These are phyloP conservation scores for Metarhizium guizhouense DNA, from an alignment of 2,329 filamentous ascomycete genomes.

Conservation along the genomic window DNA sequence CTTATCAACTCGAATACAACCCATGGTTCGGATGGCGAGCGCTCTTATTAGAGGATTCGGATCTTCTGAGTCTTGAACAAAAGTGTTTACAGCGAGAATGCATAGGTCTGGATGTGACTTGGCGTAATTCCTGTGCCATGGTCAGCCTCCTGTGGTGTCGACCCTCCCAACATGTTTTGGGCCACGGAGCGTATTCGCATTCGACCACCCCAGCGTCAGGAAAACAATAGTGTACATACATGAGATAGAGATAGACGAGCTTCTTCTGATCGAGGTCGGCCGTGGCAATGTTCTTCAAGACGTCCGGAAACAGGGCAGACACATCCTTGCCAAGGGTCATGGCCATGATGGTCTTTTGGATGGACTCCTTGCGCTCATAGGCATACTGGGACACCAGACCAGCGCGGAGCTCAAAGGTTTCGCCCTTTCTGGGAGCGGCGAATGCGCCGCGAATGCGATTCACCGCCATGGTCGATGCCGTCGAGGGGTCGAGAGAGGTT, in stretches of 20 bases:
- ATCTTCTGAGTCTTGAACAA: constrained; percentile 98
- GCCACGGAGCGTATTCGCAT: neutral
- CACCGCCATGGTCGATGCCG: constrained; percentile 65
- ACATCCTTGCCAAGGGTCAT: constrained; percentile 99
- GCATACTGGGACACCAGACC: constrained; percentile 98
- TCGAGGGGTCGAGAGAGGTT: constrained; percentile 2
- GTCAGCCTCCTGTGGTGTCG: neutral
- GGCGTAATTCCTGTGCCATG: constrained; percentile 75
- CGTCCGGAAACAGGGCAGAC: constrained; percentile 91
- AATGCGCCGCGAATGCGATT: constrained; percentile 94
- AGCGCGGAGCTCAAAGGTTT: constrained; percentile 94
- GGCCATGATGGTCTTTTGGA: constrained; percentile 99
- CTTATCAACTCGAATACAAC: constrained; percentile 95
- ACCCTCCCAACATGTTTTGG: neutral
- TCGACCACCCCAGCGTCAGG: neutral
- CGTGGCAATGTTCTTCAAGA: constrained; percentile 97
- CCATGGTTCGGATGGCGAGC: constrained; percentile 95
- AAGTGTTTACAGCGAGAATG: constrained; percentile 97
- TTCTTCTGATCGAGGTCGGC: constrained; percentile 96
- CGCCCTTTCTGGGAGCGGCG: constrained; percentile 85
- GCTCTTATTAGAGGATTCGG: constrained; percentile 93
- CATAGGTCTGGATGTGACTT: constrained; percentile 98
- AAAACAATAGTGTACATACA: constrained; percentile 42
- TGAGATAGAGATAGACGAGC: constrained; percentile 95
- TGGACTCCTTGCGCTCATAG: constrained; percentile 96